Evolutionary conservation across 139 green algal genomes (phyloP), one percentile per base, ranked within the genome.

Genomic region (Chlamydomonas sp.): DNA sequence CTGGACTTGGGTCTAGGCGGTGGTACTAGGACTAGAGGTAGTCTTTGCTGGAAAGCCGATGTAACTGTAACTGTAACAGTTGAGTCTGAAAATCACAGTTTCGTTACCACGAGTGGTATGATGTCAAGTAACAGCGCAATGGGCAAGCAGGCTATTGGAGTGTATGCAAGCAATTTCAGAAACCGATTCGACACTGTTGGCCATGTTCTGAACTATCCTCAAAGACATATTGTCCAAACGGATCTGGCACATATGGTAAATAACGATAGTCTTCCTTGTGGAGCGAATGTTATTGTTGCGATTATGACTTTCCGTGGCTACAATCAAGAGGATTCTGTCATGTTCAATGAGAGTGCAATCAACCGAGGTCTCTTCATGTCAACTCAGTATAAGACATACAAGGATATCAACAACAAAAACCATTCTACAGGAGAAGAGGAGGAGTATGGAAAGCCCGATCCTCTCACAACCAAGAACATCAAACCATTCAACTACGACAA

Each of bases 321-420:
- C 73, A 91, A 91, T 76, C 85, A 91, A 70, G 85, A 91, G 70
- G 85, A 91, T 70, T 80, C 72, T 30, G 63, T 89, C 33, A 87
- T 91, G 33, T 74, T 82, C 60, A 83, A 83, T 68, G 59, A 76
- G 31, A 71, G 61, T 0, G 69, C 79, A 29, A 82, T 89, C 2
- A 79, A 89, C 59, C 76, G 85, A 10, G 85, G 85, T 8, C 76
- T 91, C 43, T 84, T 88, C 69, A 57, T 73, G 22, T 85, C 74
- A 2, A 85, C 85, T 28, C 82, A 79, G 58, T 88, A 38, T 79
- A 33, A 73, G 1, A 81, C 81, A n/a, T 85, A 75, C 74, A 34
- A 61, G 1, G 77, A 80, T 35, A 36, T 69, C 49, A 60, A 72
- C 68, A 61, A 71, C 39, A 65, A 65, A 49, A 73, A 70, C 31